A percentile compares a stretch with the other conserved stretches of the same genome.
These are phyloP conservation scores for Plasmodium gonderi DNA, from an alignment of 169 alveolate species.

Conservation along the genomic window DNA sequence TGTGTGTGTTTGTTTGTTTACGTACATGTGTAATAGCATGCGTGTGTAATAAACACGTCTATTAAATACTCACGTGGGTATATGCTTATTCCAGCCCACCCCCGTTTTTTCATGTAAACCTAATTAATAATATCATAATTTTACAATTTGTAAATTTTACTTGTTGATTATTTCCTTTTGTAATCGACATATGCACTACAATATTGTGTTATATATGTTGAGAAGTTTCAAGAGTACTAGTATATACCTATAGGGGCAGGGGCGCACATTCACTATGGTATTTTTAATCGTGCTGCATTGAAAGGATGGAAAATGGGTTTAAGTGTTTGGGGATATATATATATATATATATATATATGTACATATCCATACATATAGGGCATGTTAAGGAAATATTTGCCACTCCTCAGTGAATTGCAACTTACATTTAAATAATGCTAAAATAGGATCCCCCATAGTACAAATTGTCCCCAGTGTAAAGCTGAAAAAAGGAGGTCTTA, in stretches of 20 bases:
- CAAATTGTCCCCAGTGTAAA: background rate
- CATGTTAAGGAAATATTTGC: too few relatives aligned
- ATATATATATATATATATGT: background rate
- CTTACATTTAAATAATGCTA: background rate
- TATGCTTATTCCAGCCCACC: background rate
- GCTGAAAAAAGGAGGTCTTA: background rate
- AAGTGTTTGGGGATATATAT: background rate
- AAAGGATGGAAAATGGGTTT: too few relatives aligned
- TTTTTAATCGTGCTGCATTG: too few relatives aligned
- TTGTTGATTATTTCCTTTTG: background rate
- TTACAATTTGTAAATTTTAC: conserved; percentile 2
- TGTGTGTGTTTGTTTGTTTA: background rate
- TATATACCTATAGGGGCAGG: too few relatives aligned
- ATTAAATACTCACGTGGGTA: background rate
- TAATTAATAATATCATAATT: background rate
- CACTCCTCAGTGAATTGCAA: too few relatives aligned
- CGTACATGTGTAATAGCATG: background rate
- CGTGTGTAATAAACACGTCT: background rate
- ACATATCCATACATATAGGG: too few relatives aligned
- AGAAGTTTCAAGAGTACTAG: too few relatives aligned
- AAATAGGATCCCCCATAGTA: background rate
- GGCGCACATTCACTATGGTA: too few relatives aligned
- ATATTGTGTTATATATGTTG: too few relatives aligned
- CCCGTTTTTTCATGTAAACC: background rate
- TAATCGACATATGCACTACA: background rate